Conservation (phyloP, 176 grass and related monocot genomes). For the Raddia distichophylla region DNA sequence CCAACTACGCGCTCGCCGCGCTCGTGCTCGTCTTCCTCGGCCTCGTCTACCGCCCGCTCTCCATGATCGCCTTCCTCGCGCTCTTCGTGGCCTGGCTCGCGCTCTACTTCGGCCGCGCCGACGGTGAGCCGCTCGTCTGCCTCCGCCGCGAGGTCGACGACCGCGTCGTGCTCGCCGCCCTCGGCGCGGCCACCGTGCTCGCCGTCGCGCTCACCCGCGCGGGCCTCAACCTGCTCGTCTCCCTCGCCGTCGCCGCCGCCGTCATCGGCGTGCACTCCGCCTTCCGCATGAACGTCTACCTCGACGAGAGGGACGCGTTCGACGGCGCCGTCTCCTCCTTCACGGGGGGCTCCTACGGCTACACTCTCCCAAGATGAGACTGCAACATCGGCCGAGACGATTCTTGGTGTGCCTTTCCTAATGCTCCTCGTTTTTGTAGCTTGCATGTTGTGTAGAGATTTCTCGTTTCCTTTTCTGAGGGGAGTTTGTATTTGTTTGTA, state of each 20-base stretch:
- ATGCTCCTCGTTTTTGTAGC: neutral
- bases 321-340: constrained; percentile 59
- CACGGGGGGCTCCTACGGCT: constrained; percentile 46
- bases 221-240: constrained; percentile 84
- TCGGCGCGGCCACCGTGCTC: constrained; percentile 66
- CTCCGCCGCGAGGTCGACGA: constrained; percentile 71
- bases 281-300: constrained; percentile 66
- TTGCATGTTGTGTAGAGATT: constrained; percentile 27
- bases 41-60: constrained; percentile 71
- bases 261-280: constrained; percentile 71
- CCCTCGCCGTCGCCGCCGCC: constrained; percentile 49
- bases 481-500: neutral
- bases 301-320: constrained; percentile 74
- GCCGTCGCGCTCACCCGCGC: constrained; percentile 73
- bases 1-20: constrained; percentile 72
- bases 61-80: constrained; percentile 74
- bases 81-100: constrained; percentile 72
- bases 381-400: neutral
- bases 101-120: constrained; percentile 73
- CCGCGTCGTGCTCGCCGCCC: constrained; percentile 63
- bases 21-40: constrained; percentile 65
- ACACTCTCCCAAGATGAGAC: constrained; percentile 47
- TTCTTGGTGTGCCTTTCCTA: constrained; percentile 8
- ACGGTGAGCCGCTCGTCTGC: constrained; percentile 53
- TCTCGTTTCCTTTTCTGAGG: neutral